phyloP scores from a whole-genome alignment of 768 basidiomycete genomes.

The Trametes sanguinea region DNA sequence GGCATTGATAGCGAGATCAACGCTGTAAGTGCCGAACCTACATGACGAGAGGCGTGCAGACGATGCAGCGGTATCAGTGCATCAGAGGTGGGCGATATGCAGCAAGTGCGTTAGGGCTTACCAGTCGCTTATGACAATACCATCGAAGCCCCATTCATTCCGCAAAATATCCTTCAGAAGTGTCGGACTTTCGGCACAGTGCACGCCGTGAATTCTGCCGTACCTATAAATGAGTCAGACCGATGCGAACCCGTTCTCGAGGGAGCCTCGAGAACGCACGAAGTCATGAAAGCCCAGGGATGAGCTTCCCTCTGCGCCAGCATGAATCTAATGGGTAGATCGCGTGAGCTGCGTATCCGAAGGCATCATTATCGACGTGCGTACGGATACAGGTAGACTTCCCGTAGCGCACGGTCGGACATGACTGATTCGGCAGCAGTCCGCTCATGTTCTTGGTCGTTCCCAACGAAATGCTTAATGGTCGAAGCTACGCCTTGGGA shows the following conservation, averaged over 20 bases:
- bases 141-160: constrained; percentile 51
- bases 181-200: constrained; percentile 45
- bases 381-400: constrained; percentile 73
- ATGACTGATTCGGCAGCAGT: constrained; percentile 64
- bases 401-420: constrained; percentile 65
- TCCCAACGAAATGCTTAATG: constrained; percentile 74
- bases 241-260: constrained; percentile 6
- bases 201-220: constrained; percentile 46
- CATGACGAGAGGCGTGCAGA: not conserved
- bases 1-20: constrained; percentile 45
- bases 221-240: constrained; percentile 34
- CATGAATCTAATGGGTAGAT: constrained; percentile 53
- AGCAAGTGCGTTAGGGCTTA: constrained; percentile 18
- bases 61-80: not conserved
- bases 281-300: constrained; percentile 70
- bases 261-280: constrained; percentile 41
- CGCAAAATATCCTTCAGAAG: constrained; percentile 47
- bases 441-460: constrained; percentile 75
- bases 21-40: constrained; percentile 48
- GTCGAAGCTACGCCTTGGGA: constrained; percentile 64
- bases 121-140: constrained; percentile 52
- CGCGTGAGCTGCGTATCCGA: constrained; percentile 1
- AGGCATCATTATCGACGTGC: constrained; percentile 25
- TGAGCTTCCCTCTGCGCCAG: constrained; percentile 62
- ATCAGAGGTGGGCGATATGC: not conserved